phyloP scores from a whole-genome alignment of 1,284 basidiomycete genomes.

The Leccinum pachyderme region DNA sequence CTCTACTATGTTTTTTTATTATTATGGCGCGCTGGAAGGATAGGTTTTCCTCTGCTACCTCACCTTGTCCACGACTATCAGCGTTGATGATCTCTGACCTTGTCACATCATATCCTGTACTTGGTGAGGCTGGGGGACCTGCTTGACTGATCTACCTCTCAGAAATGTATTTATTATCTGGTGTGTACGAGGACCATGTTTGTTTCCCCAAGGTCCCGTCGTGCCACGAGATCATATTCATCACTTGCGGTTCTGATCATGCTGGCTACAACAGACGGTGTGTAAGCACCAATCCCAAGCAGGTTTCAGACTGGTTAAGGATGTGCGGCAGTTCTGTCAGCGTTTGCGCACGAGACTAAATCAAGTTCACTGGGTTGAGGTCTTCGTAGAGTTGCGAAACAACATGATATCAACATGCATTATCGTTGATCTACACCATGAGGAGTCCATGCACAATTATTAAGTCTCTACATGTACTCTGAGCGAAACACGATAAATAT shows the following conservation, averaged over 20 bases:
- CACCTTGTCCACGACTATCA: neutral
- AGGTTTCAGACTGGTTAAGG: neutral
- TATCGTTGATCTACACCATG: too few species aligned
- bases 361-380: neutral
- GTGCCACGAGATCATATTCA: neutral
- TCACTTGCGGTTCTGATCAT: neutral
- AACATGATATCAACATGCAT: neutral
- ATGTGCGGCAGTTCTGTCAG: neutral
- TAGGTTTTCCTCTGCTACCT: neutral
- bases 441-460: neutral
- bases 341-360: neutral
- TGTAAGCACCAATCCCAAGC: neutral
- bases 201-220: neutral
- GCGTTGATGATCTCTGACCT: neutral
- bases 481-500: too few species aligned
- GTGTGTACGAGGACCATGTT: too few species aligned
- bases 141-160: constrained; percentile 9
- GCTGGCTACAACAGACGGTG: neutral
- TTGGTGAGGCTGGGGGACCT: neutral
- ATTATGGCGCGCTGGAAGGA: neutral
- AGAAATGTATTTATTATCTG: constrained; percentile 16
- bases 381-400: neutral
- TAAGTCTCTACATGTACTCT: too few species aligned
- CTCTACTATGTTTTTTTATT: neutral
- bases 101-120: neutral